Base-by-base conservation (phyloP, 2,329 filamentous ascomycete species). In the Fusarium sp. region DNA sequence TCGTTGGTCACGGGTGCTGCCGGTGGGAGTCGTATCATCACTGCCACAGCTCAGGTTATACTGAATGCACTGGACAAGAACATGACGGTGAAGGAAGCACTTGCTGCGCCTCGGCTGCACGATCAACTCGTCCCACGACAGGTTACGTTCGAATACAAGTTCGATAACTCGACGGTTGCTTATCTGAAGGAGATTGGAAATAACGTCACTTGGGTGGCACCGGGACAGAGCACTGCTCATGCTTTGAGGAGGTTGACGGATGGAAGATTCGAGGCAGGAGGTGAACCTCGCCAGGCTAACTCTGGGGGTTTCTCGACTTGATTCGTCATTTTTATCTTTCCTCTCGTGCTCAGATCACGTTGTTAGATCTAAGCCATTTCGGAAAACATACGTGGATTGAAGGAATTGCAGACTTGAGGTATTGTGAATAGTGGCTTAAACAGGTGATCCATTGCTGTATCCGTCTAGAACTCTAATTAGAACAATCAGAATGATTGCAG, bases 21-120 rank as follows among this genome's bases (percentile, higher is more conserved):
- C 0, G 94, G 94, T 2, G 94, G 94, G 0, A 93, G 90, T 41
- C 85, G 92, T 5, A 97, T 97, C 77, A 95, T 93, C 73, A 96
- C 93, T 0, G 82, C 92, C 0, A 95, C 91, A 0, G 85, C 94
- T n/a, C 93, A 96, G 78, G 90, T 89, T 56, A 81, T 94, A 6
- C 88, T 92, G 74, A 85, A 94, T 71, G 85, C 94, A 0, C 80
- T 97, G 0, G 93, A 96, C 69, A 85, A 86, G 35, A 79, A 79
- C 5, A 80, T 93, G 80, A 88, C 84, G 0, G 82, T 88, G 0
- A 77, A 82, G 0, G 82, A 92, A 48, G 90, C 93, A 0, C 79
- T 97, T 1, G 86, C 85, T 0, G 78, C 86, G 62, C 92, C 92
- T 0, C 82, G 94, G 2, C 77, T 97, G 23, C 94, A 97, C 73